A percentile compares a stretch with the other conserved stretches of the same genome.
Conservation (phyloP, 2,329 filamentous ascomycete species). For the Periconia macrospinosa region DNA sequence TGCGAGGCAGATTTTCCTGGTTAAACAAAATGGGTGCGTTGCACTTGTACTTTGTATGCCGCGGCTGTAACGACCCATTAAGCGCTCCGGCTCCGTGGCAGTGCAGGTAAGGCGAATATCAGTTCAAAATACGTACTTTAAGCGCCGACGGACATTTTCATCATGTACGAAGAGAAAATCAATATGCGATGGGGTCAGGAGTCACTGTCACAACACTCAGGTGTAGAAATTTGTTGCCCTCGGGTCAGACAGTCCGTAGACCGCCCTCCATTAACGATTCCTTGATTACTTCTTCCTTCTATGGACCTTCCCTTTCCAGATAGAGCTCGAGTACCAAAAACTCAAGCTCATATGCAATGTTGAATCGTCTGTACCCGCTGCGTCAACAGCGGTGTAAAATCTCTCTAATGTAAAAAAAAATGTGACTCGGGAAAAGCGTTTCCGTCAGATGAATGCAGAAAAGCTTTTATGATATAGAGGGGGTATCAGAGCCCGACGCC, state of each 20-base stretch:
- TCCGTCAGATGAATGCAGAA: conserved; percentile 24
- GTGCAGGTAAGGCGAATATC: no score
- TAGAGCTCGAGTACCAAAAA: not conserved
- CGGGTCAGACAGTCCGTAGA: not conserved
- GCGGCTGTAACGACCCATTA: no score
- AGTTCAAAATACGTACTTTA: no score
- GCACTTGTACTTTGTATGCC: no score
- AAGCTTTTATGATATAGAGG: conserved; percentile 34
- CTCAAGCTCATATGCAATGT: not conserved
- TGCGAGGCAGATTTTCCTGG: no score
- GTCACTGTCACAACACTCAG: not conserved
- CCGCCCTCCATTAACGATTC: not conserved
- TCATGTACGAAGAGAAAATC: not conserved
- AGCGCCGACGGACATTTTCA: no score
- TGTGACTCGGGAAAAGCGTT: conserved; percentile 32
- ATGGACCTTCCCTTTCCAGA: not conserved
- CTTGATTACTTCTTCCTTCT: not conserved
- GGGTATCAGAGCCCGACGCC: conserved; percentile 40
- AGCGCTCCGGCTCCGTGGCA: no score
- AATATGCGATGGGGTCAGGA: not conserved
- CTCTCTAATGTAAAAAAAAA: conserved; percentile 9
- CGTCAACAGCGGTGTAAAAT: not conserved
- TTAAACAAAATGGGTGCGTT: no score
- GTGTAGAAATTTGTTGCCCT: not conserved
- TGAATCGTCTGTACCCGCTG: conserved; percentile 1